Evolutionary conservation across 352 stramenopile species (phyloP).

Genomic region (Globisporangium solare): DNA sequence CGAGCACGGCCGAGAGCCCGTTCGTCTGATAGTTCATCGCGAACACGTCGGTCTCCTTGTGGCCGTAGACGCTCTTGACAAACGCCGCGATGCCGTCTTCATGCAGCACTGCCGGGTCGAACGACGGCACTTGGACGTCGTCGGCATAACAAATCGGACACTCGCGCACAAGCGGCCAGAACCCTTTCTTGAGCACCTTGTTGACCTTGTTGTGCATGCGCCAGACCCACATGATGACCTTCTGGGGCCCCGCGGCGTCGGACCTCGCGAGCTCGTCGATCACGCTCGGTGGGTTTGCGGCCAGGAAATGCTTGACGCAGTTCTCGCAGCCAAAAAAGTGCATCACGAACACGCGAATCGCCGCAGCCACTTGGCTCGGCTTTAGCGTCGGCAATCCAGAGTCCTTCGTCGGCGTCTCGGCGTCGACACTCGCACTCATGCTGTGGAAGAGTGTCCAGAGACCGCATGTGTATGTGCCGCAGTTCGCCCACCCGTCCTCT

Average conservation of each 20-base stretch:
- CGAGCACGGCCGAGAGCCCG: constrained; percentile 28
- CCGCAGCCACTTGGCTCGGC: constrained; percentile 46
- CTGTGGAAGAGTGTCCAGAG: constrained; percentile 83
- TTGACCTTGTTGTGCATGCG: constrained; percentile 85
- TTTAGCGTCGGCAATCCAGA: constrained; percentile 31
- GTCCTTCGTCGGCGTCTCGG: constrained; percentile 11
- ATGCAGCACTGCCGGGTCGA: constrained; percentile 40
- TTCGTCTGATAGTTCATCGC: constrained; percentile 44
- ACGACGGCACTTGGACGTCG: constrained; percentile 33
- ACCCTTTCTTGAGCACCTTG: constrained; percentile 56
- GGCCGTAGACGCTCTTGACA: constrained; percentile 44
- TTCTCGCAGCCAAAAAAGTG: constrained; percentile 84
- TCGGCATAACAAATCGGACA: constrained; percentile 64
- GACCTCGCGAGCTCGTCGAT: constrained; percentile 36
- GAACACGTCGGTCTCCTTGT: constrained; percentile 45
- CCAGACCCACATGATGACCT: constrained; percentile 73
- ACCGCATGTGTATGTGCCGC: constrained; percentile 75
- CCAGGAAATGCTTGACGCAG: constrained; percentile 70
- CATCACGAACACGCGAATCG: constrained; percentile 67
- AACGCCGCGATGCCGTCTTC: constrained; percentile 54
- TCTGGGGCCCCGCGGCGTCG: constrained; percentile 32
- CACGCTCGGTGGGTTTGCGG: constrained; percentile 51
- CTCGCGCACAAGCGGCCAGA: constrained; percentile 51
- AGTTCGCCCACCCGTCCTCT: constrained; percentile 43
- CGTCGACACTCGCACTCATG: constrained; percentile 44